Evolutionary conservation across 2,329 filamentous ascomycete genomes (phyloP).

Genomic region (Fusarium verticillioides): DNA sequence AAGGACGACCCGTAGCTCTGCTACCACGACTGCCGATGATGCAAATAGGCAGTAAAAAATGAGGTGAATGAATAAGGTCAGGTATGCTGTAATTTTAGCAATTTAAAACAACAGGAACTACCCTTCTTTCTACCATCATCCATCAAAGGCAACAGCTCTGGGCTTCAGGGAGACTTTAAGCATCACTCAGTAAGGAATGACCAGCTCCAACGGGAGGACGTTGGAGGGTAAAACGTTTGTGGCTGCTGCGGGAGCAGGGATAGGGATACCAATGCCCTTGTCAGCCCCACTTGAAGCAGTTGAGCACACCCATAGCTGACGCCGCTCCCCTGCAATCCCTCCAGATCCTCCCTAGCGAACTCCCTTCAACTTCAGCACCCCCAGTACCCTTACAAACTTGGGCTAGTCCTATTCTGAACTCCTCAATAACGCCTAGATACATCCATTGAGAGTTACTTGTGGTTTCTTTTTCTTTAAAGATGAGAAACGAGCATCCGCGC

Average conservation of each 20-base stretch:
- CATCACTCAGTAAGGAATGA: constrained; percentile 37
- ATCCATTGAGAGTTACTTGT: constrained; percentile 7
- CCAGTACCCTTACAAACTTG: constrained; percentile 7
- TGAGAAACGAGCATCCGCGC: constrained; percentile 7
- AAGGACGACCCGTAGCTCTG: constrained; percentile 15
- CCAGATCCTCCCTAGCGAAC: constrained; percentile 19
- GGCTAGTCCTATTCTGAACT: constrained; percentile 7
- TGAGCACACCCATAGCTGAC: constrained; percentile 24
- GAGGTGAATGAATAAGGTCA: background rate
- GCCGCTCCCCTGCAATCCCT: constrained; percentile 15
- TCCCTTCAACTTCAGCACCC: constrained; percentile 23
- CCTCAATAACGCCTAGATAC: constrained; percentile 4
- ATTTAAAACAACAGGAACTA: constrained; percentile 2
- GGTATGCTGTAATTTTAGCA: constrained; percentile 16
- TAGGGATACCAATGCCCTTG: constrained; percentile 37
- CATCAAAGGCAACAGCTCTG: constrained; percentile 16
- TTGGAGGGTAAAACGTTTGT: constrained; percentile 40
- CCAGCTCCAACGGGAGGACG: constrained; percentile 33
- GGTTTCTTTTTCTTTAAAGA: constrained; percentile 17
- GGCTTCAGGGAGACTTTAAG: constrained; percentile 44
- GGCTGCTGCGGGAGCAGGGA: constrained; percentile 44
- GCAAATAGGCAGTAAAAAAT: constrained; percentile 4
- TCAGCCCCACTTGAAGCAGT: constrained; percentile 23
- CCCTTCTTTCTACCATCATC: constrained; percentile 11
- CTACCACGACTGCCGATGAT: constrained; percentile 6